A percentile compares a stretch with the other conserved stretches of the same genome.
Evolutionary conservation across 2,329 filamentous ascomycete genomes (phyloP).

Genomic region (Dothistroma septosporum): DNA sequence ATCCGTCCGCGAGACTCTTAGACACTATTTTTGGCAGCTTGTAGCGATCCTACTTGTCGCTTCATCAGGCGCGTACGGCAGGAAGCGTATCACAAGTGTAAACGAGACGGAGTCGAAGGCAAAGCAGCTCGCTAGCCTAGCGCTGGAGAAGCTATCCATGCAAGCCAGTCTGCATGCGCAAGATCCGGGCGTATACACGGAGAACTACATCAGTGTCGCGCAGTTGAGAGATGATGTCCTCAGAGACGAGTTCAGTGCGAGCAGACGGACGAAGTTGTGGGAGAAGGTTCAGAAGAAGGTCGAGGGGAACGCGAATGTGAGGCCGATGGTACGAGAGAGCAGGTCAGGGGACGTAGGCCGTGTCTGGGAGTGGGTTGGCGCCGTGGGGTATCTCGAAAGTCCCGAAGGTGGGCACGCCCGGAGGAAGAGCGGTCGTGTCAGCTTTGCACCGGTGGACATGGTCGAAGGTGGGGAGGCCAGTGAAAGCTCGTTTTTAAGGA

Average conservation of each 20-base stretch:
- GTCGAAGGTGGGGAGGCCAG: conserved; percentile 15
- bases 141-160: conserved; percentile 73
- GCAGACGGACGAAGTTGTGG: conserved; percentile 78
- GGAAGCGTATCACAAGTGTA: conserved; percentile 59
- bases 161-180: conserved; percentile 76
- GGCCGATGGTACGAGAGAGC: conserved; percentile 66
- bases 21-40: conserved; percentile 83
- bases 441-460: conserved; percentile 26
- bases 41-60: conserved; percentile 55
- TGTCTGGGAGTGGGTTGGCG: conserved; percentile 67
- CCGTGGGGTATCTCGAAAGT: conserved; percentile 39
- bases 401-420: conserved; percentile 17
- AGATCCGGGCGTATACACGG: conserved; percentile 59
- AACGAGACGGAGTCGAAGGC: conserved; percentile 66
- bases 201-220: conserved; percentile 78
- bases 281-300: conserved; percentile 76
- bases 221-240: conserved; percentile 90
- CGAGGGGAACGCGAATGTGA: conserved; percentile 89
- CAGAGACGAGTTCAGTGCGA: conserved; percentile 71
- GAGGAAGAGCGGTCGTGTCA: conserved; percentile 29
- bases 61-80: conserved; percentile 57
- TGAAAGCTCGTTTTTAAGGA: conserved; percentile 13
- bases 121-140: conserved; percentile 78
- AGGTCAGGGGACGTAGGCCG: conserved; percentile 54
- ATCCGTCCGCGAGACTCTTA: conserved; percentile 74